Base-by-base conservation (phyloP, 2,329 filamentous ascomycete genomes). In the Paecilomyces sp. region DNA sequence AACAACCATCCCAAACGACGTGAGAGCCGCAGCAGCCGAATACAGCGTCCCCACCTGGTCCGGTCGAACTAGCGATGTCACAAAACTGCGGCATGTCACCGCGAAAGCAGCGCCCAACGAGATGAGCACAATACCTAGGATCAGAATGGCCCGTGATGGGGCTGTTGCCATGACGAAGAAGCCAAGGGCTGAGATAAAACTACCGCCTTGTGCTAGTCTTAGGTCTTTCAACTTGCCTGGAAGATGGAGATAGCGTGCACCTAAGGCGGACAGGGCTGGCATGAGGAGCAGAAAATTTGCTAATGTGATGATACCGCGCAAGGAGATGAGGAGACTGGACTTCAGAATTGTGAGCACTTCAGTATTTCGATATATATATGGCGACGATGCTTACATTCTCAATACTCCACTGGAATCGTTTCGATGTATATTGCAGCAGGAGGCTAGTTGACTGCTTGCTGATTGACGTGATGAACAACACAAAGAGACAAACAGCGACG, bases 341-440 rank as follows among this genome's bases (percentile, higher is more conserved):
- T 72, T 13, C 13, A n/a, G 3, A 13, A 15, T n/a, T 30, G 7
- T n/a, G 30, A 28, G 7, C 22, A 13, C 22, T 53, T 5, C 7
- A 24, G 54, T 28, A 28, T 28, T 28, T 28, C 2, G 6, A 4
- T 28, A 28, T 4, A 6, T 28, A 28, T 3, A 28, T 1, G 25
- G 6, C 25, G 25, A 28, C 6, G 6, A 6, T 28, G 3, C 66
- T 47, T 66, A 71, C 69, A 47, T 64, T 57, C 34, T 64, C 61
- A 53, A 72, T 65, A 41, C 61, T 70, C 70, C 70, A 72, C 22
- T 66, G 25, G 51, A 70, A 72, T 22, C 66, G 67, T 55, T 67
- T 67, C 12, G 70, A 71, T 1, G 64, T 65, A 57, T 70, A 72
- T 28, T 28, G 25, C 25, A 28, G 25, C 25, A 28, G 25, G 25